Percentiles rank a stretch among this genome's conserved stretches.
phyloP scores from a whole-genome alignment of 2,329 filamentous ascomycete genomes.

The Bipolaris zeicola region DNA sequence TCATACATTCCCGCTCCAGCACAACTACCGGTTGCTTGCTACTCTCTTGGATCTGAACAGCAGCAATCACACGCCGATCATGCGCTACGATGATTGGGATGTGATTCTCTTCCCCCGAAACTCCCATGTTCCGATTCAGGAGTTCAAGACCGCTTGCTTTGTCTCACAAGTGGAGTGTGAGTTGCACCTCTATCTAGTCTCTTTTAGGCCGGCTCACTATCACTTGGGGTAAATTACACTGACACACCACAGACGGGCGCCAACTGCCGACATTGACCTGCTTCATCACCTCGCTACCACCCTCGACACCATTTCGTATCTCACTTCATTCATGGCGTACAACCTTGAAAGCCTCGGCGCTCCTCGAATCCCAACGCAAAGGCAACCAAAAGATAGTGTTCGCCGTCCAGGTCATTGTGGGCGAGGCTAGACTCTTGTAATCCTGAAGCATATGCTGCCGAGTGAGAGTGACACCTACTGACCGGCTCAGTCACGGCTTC shows the following conservation, averaged over 20 bases:
- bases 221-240: not conserved
- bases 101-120: conserved; percentile 75
- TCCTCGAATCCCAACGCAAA: conserved; percentile 36
- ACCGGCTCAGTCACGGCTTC: conserved; percentile 33
- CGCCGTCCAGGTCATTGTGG: conserved; percentile 36
- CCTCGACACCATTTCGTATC: conserved; percentile 40
- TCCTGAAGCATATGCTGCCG: conserved; percentile 2
- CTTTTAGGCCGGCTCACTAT: not conserved
- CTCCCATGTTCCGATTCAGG: conserved; percentile 73
- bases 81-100: conserved; percentile 89
- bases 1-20: conserved; percentile 5
- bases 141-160: conserved; percentile 81
- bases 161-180: conserved; percentile 59
- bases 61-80: conserved; percentile 51
- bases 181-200: conserved; percentile 1
- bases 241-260: conserved; percentile 29
- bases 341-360: conserved; percentile 29
- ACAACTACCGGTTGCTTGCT: conserved; percentile 21
- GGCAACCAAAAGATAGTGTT: conserved; percentile 35
- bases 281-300: conserved; percentile 35
- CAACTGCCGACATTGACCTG: conserved; percentile 40
- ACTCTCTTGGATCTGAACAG: conserved; percentile 23
- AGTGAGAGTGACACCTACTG: conserved; percentile 27
- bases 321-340: conserved; percentile 44
- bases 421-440: conserved; percentile 40